Percentiles rank a stretch among this genome's conserved stretches.
These are phyloP conservation scores for Penicillium roqueforti DNA, from an alignment of 495 filamentous ascomycete genomes.

Conservation along the genomic window DNA sequence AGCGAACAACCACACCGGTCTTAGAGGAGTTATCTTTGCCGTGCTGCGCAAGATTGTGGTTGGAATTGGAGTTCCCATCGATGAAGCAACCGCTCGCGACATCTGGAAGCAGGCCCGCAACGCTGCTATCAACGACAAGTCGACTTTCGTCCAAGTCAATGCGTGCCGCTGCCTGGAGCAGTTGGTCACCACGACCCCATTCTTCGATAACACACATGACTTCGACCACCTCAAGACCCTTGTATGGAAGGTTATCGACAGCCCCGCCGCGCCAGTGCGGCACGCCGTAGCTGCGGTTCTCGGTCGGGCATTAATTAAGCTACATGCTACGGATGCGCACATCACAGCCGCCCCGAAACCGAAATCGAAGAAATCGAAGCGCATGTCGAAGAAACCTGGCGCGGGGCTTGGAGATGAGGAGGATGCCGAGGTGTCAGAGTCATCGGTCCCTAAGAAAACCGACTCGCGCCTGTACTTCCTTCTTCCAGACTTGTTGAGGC, in stretches of 20 bases:
- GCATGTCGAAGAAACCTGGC: conserved; percentile 64
- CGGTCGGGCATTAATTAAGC: conserved; percentile 71
- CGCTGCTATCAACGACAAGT: conserved; percentile 74
- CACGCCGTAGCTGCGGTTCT: conserved; percentile 86
- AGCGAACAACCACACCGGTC: conserved; percentile 72
- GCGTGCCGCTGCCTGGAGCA: conserved; percentile 78
- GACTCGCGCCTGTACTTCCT: conserved; percentile 66
- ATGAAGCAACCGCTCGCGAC: conserved; percentile 81
- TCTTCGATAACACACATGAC: conserved; percentile 86
- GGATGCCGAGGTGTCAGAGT: conserved; percentile 65
- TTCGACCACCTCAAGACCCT: conserved; percentile 79
- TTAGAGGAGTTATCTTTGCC: conserved; percentile 77
- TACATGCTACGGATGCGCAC: conserved; percentile 62
- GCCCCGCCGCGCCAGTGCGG: conserved; percentile 63
- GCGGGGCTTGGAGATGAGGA: conserved; percentile 68
- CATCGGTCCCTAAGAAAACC: conserved; percentile 62
- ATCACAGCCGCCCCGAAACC: conserved; percentile 56
- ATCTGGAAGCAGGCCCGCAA: conserved; percentile 89
- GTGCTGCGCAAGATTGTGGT: conserved; percentile 70
- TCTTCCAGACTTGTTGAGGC: conserved; percentile 73
- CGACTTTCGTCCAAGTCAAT: conserved; percentile 71
- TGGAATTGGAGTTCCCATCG: conserved; percentile 69
- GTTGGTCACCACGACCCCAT: conserved; percentile 64
- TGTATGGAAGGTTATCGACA: conserved; percentile 83
- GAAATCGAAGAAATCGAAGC: conserved; percentile 70